phyloP scores from a whole-genome alignment of 2,329 filamentous ascomycete species.

The Sordariomycetes sp. region DNA sequence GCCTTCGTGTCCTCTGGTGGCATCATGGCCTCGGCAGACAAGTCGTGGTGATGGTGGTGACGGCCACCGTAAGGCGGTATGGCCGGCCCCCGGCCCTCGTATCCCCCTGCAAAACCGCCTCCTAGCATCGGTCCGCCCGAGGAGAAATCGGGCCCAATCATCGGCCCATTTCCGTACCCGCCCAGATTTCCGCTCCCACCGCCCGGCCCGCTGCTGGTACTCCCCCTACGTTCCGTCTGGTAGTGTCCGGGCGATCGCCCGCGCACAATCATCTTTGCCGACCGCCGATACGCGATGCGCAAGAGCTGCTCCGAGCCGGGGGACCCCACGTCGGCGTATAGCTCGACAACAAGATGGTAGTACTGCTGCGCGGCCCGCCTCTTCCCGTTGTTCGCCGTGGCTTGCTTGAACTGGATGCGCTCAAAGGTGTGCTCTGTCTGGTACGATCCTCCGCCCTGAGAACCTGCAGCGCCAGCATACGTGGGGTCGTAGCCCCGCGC shows the following conservation, averaged over 20 bases:
- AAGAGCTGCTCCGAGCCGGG: constrained; percentile 42
- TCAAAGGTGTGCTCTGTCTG: constrained; percentile 58
- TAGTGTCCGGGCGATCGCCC: constrained; percentile 74
- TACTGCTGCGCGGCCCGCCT: constrained; percentile 82
- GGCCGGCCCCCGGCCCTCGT: constrained; percentile 22
- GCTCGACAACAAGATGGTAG: constrained; percentile 80
- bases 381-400: constrained; percentile 89
- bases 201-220: constrained; percentile 52
- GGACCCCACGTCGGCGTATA: constrained; percentile 55
- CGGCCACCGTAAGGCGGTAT: constrained; percentile 25
- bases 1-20: constrained; percentile 36
- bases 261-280: constrained; percentile 75
- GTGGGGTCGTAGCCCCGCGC: constrained; percentile 24
- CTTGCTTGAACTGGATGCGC: constrained; percentile 87
- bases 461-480: constrained; percentile 11
- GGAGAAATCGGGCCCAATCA: constrained; percentile 24
- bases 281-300: constrained; percentile 59
- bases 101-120: constrained; percentile 19
- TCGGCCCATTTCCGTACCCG: constrained; percentile 24
- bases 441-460: constrained; percentile 18
- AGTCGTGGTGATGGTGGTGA: constrained; percentile 29
- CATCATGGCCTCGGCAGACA: constrained; percentile 36
- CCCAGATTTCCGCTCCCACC: constrained; percentile 52
- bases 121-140: constrained; percentile 24
- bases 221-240: constrained; percentile 55